Evolutionary conservation across 1,284 basidiomycete species (phyloP).

Genomic region (Ustilago lituana): DNA sequence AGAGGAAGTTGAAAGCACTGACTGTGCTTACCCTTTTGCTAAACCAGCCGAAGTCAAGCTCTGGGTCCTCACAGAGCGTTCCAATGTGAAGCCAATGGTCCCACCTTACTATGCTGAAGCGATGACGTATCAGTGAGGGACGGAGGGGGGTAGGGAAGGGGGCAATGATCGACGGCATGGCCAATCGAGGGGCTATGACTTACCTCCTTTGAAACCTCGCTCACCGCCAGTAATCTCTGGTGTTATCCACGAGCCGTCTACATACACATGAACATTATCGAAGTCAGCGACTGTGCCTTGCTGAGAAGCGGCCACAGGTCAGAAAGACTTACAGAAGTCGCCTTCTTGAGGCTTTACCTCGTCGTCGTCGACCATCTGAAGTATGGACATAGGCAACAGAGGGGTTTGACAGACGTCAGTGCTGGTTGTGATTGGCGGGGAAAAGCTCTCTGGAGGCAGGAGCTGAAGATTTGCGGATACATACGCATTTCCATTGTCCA

Average conservation of each 20-base stretch:
- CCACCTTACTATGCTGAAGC: neutral
- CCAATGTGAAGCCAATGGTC: neutral
- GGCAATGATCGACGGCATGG: neutral
- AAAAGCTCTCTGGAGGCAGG: no score
- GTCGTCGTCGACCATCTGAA: slow-evolving; percentile 60
- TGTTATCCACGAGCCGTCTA: slow-evolving; percentile 64
- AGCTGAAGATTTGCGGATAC: no score
- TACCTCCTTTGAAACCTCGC: slow-evolving; percentile 64
- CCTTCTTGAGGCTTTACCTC: slow-evolving; percentile 59
- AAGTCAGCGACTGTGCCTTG: no score
- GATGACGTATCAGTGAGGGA: neutral
- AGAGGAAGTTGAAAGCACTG: slow-evolving; percentile 38
- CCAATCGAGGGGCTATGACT: slow-evolving; percentile 15
- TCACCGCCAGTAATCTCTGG: slow-evolving; percentile 64
- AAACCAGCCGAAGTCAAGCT: slow-evolving; percentile 1
- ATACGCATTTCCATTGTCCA: slow-evolving; percentile 55
- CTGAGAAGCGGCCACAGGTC: no score
- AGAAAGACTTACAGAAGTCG: slow-evolving; percentile 57
- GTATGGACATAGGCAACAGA: neutral
- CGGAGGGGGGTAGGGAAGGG: neutral
- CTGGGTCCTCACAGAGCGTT: neutral
- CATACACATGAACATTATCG: no score
- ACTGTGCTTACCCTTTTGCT: slow-evolving; percentile 51
- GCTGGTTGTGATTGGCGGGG: no score
- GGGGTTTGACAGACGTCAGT: neutral